phyloP scores from a whole-genome alignment of 2,329 filamentous ascomycete genomes.

The Penicillium sp. region DNA sequence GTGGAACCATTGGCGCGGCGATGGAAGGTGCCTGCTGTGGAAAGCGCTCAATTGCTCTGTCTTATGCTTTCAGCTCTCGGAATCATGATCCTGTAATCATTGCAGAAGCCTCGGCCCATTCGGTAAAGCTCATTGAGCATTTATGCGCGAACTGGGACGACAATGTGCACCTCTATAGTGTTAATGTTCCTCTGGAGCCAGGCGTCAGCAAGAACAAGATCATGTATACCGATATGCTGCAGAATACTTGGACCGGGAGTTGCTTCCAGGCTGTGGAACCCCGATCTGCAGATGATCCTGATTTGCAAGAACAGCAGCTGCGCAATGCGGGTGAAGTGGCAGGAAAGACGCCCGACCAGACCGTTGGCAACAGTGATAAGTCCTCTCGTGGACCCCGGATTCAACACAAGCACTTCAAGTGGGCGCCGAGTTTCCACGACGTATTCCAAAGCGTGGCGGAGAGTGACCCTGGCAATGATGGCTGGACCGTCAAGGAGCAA shows the following conservation, averaged over 20 bases:
- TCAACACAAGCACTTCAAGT: conserved; percentile 86
- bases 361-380: conserved; percentile 28
- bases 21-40: conserved; percentile 72
- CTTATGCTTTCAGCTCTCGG: conserved; percentile 82
- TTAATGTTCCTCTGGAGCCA: conserved; percentile 84
- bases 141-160: conserved; percentile 69
- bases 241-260: conserved; percentile 87
- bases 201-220: conserved; percentile 69
- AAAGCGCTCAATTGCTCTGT: conserved; percentile 71
- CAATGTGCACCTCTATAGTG: conserved; percentile 78
- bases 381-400: conserved; percentile 45
- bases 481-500: conserved; percentile 85
- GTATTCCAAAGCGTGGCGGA: conserved; percentile 84
- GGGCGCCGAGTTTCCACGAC: conserved; percentile 82
- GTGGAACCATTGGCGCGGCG: conserved; percentile 72
- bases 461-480: conserved; percentile 77
- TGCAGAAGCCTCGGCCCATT: conserved; percentile 67
- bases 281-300: conserved; percentile 55
- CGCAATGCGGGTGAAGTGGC: conserved; percentile 58
- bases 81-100: conserved; percentile 83
- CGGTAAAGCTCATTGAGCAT: conserved; percentile 73
- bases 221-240: conserved; percentile 78
- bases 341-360: conserved; percentile 25
- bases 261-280: conserved; percentile 79
- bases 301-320: conserved; percentile 69